Evolutionary conservation across 176 grass and related monocot species (phyloP), one percentile per base, ranked within the genome.

Genomic region (Triticum dicoccoides): DNA sequence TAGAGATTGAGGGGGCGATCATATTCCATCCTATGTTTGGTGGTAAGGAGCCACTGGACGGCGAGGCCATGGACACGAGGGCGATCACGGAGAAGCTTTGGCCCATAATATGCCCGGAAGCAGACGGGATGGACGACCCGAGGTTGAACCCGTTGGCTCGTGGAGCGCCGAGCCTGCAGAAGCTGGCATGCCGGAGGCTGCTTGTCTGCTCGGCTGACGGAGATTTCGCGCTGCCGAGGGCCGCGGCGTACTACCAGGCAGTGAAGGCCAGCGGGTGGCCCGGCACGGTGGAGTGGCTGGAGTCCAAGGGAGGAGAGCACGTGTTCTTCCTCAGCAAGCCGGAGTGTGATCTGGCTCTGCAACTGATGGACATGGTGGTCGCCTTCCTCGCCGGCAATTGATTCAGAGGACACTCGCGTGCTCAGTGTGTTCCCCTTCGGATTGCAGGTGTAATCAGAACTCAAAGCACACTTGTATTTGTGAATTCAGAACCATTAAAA

Each of bases 1-100:
- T 23, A 11, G 1, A 29, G 45, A 3, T 94, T 7, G 74, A 84
- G 56, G 89, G 94, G 4, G 24, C 83, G 11, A 80, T 92, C 42
- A 12, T 92, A 25, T 4, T 92, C 7, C 94, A 97, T 47, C 94
- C 92, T 1, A 92, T 86, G 88, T 87, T 92, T 38, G 62, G 20
- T 0, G 80, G 86, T 0, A 83, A 79, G 6, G 71, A 90, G 24
- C 49, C 65, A 1, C 7, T 83, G 1, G 76, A 65, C 6, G 62
- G 78, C 20, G 85, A 94, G 73, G 14, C 32, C 49, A 52, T n/a
- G 59, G 82, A 35, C 62, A 39, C 14, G 37, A 88, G 87, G 24
- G 81, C 67, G 34, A 21, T 56, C 0, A 58, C 20, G 29, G 77
- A 87, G 25, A 68, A 13, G 56, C 45, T 87, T 33, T 94, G 92